Evolutionary conservation across 352 stramenopile species (phyloP).

Genomic region (Elongisporangium undulatum): DNA sequence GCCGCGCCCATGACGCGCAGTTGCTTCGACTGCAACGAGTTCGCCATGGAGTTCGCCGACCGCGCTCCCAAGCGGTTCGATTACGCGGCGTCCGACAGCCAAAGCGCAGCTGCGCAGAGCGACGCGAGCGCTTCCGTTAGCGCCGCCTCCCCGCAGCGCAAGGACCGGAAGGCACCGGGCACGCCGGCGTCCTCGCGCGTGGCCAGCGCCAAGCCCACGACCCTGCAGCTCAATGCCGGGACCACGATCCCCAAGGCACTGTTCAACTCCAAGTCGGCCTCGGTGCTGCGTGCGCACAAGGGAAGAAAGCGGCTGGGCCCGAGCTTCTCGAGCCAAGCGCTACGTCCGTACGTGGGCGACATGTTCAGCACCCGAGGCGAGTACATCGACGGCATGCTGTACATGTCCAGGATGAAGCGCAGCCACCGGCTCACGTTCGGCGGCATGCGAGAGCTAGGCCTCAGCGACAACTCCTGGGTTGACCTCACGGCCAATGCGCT

Average conservation of each 20-base stretch:
- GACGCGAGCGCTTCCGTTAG: background rate
- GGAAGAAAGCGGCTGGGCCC: constrained; percentile 30
- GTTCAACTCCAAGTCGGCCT: constrained; percentile 10
- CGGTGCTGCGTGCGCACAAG: constrained; percentile 32
- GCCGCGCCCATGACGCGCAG: background rate
- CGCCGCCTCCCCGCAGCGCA: background rate
- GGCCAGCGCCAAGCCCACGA: background rate
- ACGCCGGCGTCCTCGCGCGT: background rate
- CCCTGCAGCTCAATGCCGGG: constrained; percentile 3
- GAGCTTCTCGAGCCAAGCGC: constrained; percentile 30
- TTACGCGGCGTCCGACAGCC: background rate
- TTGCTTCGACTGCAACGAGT: constrained; percentile 44
- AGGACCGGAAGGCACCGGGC: background rate
- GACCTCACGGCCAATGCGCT: constrained; percentile 13
- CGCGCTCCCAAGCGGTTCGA: constrained; percentile 12
- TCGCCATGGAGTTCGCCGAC: constrained; percentile 59
- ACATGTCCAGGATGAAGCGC: constrained; percentile 85
- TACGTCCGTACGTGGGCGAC: constrained; percentile 70
- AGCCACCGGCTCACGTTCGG: constrained; percentile 48
- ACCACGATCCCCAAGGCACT: background rate
- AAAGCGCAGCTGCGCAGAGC: background rate
- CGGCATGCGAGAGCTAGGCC: background rate
- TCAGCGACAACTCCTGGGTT: constrained; percentile 6
- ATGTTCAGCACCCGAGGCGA: constrained; percentile 78
- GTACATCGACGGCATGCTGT: constrained; percentile 84